These are phyloP conservation scores for Nannizziopsis arthrosporioides DNA, from an alignment of 2,329 filamentous ascomycete species.

Conservation along the genomic window DNA sequence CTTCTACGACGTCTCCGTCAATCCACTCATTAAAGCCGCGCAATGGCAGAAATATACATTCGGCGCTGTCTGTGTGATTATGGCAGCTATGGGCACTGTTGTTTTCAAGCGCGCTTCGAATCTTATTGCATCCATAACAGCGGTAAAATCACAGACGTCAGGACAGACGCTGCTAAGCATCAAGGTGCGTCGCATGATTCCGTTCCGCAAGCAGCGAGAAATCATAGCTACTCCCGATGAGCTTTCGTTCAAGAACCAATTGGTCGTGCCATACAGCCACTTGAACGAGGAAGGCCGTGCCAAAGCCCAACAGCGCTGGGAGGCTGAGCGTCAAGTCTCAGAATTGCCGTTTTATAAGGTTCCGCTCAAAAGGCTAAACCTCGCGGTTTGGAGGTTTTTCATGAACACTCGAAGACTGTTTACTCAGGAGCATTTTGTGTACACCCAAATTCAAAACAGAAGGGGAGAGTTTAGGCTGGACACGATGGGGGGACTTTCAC, in stretches of 20 bases:
- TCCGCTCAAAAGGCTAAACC: slow-evolving; percentile 24
- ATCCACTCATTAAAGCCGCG: slow-evolving; percentile 42
- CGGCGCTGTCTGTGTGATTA: slow-evolving; percentile 46
- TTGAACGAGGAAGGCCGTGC: slow-evolving; percentile 14
- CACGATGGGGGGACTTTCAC: slow-evolving; percentile 21
- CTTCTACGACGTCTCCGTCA: slow-evolving; percentile 40
- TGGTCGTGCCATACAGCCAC: slow-evolving; percentile 21
- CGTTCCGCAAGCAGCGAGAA: slow-evolving; percentile 29
- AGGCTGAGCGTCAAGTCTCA: slow-evolving; percentile 10
- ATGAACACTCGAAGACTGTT: slow-evolving; percentile 29
- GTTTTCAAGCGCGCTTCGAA: slow-evolving; percentile 48
- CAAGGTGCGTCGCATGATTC: slow-evolving; percentile 26
- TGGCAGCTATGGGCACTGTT: slow-evolving; percentile 49
- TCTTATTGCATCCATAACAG: slow-evolving; percentile 47
- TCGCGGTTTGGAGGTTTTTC: slow-evolving; percentile 24
- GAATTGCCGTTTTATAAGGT: slow-evolving; percentile 25
- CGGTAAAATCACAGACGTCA: slow-evolving; percentile 30
- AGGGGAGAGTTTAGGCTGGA: slow-evolving; percentile 30
- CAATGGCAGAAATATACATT: slow-evolving; percentile 49
- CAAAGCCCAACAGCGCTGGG: slow-evolving; percentile 15
- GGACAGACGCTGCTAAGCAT: slow-evolving; percentile 27
- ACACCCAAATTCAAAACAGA: slow-evolving; percentile 27
- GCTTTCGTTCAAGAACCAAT: slow-evolving; percentile 25
- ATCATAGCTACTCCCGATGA: slow-evolving; percentile 21
- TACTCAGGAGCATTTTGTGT: slow-evolving; percentile 32